Conservation (phyloP, 805 yeast genomes). For the Candida chauliodis region DNA sequence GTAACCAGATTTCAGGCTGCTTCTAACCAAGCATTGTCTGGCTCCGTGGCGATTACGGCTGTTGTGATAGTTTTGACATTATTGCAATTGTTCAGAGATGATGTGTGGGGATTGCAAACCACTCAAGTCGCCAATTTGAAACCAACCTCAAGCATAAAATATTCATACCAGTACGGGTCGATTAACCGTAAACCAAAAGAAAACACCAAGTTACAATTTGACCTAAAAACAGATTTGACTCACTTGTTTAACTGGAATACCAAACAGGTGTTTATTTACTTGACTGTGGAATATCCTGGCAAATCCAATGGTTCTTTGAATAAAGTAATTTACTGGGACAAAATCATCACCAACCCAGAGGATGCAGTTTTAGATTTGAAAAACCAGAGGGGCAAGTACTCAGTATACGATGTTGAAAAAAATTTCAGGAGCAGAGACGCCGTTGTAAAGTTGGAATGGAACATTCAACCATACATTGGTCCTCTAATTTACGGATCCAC, state of each 20-base stretch:
- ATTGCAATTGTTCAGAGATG: constrained; percentile 43
- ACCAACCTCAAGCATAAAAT: constrained; percentile 43
- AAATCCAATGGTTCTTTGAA: constrained; percentile 42
- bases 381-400: constrained; percentile 65
- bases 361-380: constrained; percentile 55
- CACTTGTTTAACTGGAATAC: constrained; percentile 95
- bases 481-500: constrained; percentile 67
- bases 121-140: constrained; percentile 32
- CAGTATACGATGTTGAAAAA: constrained; percentile 80
- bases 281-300: constrained; percentile 79
- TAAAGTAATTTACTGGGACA: constrained; percentile 88
- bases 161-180: constrained; percentile 67
- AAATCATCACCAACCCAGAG: constrained; percentile 57
- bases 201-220: constrained; percentile 68
- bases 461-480: constrained; percentile 89
- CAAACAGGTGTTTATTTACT: constrained; percentile 87
- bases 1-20: constrained; percentile 40
- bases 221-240: constrained; percentile 67
- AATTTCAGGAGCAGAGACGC: constrained; percentile 63
- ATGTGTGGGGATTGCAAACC: constrained; percentile 43
- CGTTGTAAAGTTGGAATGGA: constrained; percentile 74
- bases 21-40: constrained; percentile 52
- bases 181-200: constrained; percentile 66
- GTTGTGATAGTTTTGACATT: constrained; percentile 48
- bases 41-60: constrained; percentile 36